Base-by-base conservation (phyloP, 2,329 filamentous ascomycete genomes). In the Aspergillus aculeatinus region DNA sequence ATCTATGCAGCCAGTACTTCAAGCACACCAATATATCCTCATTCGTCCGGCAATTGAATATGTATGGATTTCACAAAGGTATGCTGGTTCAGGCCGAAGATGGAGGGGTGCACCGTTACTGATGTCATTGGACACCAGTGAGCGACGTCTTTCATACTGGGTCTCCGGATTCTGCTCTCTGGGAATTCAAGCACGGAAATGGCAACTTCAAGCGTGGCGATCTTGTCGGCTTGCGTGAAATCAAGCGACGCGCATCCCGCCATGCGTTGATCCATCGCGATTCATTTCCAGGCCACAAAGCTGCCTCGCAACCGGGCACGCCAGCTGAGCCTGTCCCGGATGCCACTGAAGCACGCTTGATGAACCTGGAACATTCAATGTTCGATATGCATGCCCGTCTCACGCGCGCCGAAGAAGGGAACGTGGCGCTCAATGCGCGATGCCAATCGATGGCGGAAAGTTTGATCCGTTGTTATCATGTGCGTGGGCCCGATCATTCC, bases 51-150 rank as follows among this genome's bases (percentile, higher is more conserved):
- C 95, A 99, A 79, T 80, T 99, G 54, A 99, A 99, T 74, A 99
- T 99, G 95, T 99, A 99, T 70, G 95, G 95, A 6, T 99, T 99
- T 77, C 95, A 99, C 75, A 99, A 99, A 90, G 93, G 93, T 96
- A 77, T 53, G 74, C 51, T 19, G 42, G 52, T n/a, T 27, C 35
- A 4, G 23, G 27, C 21, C 16, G 31, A 19, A 33, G 27, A 50
- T 55, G 51, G 29, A 56, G 58, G 27, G 16, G 14, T 55, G 42
- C 7, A 52, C 51, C 21, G 51, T 55, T 49, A 56, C 56, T 67
- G 56, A 65, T 60, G 57, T 27, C 59, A 35, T 12, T 21, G 35
- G 21, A 44, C 44, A 21, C 25, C 70, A 97, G 95, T 98, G 70
- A 97, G 95, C 80, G 95, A 99, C 75, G 95, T 98, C 23, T 99